These are phyloP conservation scores for Peniophora sp. DNA, from an alignment of 1,284 basidiomycete genomes.

Conservation along the genomic window DNA sequence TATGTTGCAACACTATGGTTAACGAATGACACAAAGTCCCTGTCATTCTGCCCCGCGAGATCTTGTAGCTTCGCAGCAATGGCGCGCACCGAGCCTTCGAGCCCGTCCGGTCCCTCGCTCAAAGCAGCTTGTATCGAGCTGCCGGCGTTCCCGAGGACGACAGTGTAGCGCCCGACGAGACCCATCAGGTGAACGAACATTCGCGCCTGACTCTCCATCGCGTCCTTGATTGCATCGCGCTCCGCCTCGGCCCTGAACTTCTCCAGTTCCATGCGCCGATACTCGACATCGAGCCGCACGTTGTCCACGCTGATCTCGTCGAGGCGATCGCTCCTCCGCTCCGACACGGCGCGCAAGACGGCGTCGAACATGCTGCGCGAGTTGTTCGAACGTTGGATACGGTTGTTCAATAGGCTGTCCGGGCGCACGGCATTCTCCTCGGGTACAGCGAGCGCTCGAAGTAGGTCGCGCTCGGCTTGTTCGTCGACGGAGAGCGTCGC, in stretches of 20 bases:
- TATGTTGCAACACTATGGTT: conserved; percentile 58
- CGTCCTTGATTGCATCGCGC: conserved; percentile 57
- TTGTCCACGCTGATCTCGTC: conserved; percentile 69
- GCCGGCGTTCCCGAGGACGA: conserved; percentile 64
- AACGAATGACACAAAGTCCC: conserved; percentile 53
- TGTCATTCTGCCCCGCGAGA: conserved; percentile 61
- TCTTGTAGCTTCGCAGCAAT: conserved; percentile 43
- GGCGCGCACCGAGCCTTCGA: conserved; percentile 30
- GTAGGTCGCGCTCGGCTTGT: conserved; percentile 64
- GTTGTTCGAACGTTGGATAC: conserved; percentile 65
- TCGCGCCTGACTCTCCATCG: conserved; percentile 59
- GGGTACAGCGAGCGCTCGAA: conserved; percentile 59
- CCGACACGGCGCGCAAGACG: conserved; percentile 72
- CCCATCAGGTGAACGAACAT: conserved; percentile 66
- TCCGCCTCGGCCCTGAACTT: conserved; percentile 62
- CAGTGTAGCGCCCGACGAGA: conserved; percentile 74
- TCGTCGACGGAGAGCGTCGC: conserved; percentile 47
- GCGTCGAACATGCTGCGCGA: conserved; percentile 78
- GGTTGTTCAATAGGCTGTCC: conserved; percentile 52
- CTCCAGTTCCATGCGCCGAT: conserved; percentile 68
- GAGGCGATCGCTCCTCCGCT: conserved; percentile 71
- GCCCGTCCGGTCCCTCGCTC: conserved; percentile 33
- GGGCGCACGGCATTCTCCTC: conserved; percentile 64
- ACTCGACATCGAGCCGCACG: conserved; percentile 65
- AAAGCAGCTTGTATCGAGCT: conserved; percentile 39